Conservation (phyloP, 345 rosid genomes). For the Euphorbia pulcherrima region DNA sequence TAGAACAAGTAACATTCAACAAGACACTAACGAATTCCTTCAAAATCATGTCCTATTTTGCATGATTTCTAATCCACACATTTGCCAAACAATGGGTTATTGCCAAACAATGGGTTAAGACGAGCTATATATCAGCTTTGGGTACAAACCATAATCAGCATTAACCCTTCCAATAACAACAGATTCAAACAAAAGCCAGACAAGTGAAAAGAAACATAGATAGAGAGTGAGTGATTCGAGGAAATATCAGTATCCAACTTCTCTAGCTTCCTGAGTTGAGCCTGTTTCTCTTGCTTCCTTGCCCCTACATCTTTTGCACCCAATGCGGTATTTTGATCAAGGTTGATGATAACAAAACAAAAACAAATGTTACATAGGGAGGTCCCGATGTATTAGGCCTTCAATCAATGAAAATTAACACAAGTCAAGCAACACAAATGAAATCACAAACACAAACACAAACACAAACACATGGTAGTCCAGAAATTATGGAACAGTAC, state of each 20-base stretch:
- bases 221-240: conserved; percentile 5
- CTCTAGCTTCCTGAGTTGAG: conserved; percentile 38
- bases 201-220: not conserved
- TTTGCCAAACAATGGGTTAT: too few relatives aligned
- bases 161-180: not conserved
- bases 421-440: not conserved
- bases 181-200: not conserved
- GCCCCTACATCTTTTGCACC: conserved; percentile 48
- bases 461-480: too few relatives aligned
- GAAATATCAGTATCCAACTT: conserved; percentile 33
- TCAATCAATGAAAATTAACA: not conserved
- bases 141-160: not conserved
- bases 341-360: too few relatives aligned
- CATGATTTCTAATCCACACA: too few relatives aligned
- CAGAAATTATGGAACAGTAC: too few relatives aligned
- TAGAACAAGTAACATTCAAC: too few relatives aligned
- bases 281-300: conserved; percentile 41
- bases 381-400: not conserved
- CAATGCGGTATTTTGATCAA: conserved; percentile 80
- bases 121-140: not conserved
- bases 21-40: too few relatives aligned
- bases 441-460: too few relatives aligned
- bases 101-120: too few relatives aligned
- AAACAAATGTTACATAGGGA: not conserved
- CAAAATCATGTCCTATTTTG: too few relatives aligned